Conservation (phyloP, 371 early-diverging fungal species). For the Fennellomyces sp. region DNA sequence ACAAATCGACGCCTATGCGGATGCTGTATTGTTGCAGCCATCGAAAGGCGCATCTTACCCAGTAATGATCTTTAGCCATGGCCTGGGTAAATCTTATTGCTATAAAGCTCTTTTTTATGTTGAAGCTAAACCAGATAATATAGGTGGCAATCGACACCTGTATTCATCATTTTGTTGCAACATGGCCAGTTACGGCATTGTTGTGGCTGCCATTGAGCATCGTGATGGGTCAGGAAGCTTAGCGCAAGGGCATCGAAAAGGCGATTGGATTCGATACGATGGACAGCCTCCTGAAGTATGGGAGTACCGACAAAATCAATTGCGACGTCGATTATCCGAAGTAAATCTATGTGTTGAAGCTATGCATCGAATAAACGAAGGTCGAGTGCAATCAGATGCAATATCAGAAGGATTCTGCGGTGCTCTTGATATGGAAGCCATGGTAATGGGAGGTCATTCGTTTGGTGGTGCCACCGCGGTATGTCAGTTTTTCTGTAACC, state of each 20-base stretch:
- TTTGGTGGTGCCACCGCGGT: constrained; percentile 65
- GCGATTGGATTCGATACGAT: constrained; percentile 19
- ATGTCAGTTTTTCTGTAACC: background rate
- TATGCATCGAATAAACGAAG: constrained; percentile 17
- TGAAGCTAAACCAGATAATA: too few species aligned
- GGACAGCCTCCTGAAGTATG: constrained; percentile 19
- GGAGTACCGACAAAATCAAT: constrained; percentile 37
- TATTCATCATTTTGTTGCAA: constrained; percentile 52
- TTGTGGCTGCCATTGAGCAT: constrained; percentile 60
- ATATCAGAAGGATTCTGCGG: constrained; percentile 24
- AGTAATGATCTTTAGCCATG: background rate
- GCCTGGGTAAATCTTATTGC: background rate
- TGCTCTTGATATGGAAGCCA: constrained; percentile 39
- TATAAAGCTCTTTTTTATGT: too few species aligned
- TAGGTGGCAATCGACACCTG: constrained; percentile 45
- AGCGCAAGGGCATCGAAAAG: constrained; percentile 6
- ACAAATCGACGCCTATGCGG: background rate
- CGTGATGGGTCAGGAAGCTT: constrained; percentile 50
- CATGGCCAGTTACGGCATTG: constrained; percentile 52
- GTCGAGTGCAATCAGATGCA: background rate
- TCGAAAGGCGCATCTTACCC: background rate
- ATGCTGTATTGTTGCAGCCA: background rate
- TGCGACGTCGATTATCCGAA: constrained; percentile 40
- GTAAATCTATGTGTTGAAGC: constrained; percentile 25
- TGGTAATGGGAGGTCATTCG: constrained; percentile 58